Evolutionary conservation across 2,329 filamentous ascomycete species (phyloP).

Genomic region (Aspergillus carbonarius): DNA sequence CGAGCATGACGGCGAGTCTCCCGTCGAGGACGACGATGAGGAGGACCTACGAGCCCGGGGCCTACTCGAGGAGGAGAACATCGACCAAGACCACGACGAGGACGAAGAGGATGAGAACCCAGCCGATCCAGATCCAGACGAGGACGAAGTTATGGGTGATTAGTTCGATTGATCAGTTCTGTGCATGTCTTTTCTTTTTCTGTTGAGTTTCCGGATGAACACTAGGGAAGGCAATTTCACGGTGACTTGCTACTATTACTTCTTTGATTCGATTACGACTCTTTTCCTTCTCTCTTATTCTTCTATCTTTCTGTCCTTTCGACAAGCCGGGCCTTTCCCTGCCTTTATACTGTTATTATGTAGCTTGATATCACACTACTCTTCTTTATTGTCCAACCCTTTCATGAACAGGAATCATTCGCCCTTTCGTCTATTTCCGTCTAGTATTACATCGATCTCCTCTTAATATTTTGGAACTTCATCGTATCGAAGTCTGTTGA

Average conservation of each 20-base stretch:
- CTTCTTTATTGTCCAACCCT: neutral
- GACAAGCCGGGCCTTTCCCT: too few relatives aligned
- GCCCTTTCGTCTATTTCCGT: neutral
- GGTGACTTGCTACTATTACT: neutral
- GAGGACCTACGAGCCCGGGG: slow-evolving; percentile 4
- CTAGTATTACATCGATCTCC: too few relatives aligned
- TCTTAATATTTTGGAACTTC: slow-evolving; percentile 6
- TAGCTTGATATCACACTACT: neutral
- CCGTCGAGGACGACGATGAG: slow-evolving; percentile 33
- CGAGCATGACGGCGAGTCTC: slow-evolving; percentile 20
- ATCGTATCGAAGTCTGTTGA: too few relatives aligned
- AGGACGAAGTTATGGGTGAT: slow-evolving; percentile 47
- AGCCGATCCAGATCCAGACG: slow-evolving; percentile 32
- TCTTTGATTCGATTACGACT: neutral
- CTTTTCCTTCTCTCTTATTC: slow-evolving; percentile 9
- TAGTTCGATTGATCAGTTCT: slow-evolving; percentile 19
- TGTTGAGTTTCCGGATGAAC: neutral
- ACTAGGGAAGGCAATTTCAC: neutral
- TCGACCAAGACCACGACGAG: slow-evolving; percentile 44
- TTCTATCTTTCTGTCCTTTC: neutral
- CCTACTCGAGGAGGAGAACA: slow-evolving; percentile 32
- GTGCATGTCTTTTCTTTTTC: neutral
- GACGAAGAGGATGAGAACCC: slow-evolving; percentile 31
- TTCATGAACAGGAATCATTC: neutral
- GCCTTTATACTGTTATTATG: neutral